These are phyloP conservation scores for Mitragyna speciosa DNA, from an alignment of 257 asterid species.

Conservation along the genomic window DNA sequence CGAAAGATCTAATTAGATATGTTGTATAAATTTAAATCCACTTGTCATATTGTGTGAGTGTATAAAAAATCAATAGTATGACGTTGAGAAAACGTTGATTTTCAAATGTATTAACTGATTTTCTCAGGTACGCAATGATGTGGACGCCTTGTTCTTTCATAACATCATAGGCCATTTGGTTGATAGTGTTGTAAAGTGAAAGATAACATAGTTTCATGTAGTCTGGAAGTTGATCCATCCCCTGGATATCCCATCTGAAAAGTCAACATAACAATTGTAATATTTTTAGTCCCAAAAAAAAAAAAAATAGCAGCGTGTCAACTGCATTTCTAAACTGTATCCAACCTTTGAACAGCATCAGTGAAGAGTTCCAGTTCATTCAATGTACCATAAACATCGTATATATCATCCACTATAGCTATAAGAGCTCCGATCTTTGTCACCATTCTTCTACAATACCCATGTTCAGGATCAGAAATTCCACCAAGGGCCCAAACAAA, in stretches of 20 bases:
- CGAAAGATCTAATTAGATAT: too few relatives aligned
- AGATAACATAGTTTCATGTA: conserved; percentile 29
- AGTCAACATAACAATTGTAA: background rate
- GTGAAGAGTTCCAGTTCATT: conserved; percentile 10
- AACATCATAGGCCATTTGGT: conserved; percentile 23
- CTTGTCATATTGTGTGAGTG: too few relatives aligned
- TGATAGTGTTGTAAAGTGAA: conserved; percentile 4
- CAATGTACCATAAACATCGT: conserved; percentile 1
- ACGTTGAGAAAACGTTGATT: too few relatives aligned
- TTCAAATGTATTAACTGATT: background rate
- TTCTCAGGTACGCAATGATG: conserved; percentile 16
- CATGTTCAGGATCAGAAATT: background rate
- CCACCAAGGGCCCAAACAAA: conserved; percentile 5
- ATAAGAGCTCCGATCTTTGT: background rate
- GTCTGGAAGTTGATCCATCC: conserved; percentile 16
- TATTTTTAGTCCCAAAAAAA: background rate
- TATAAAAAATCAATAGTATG: too few relatives aligned
- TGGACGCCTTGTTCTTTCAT: conserved; percentile 2
- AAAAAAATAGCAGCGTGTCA: background rate
- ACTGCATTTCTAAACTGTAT: background rate
- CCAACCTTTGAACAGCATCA: conserved; percentile 3
- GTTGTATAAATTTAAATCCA: too few relatives aligned
- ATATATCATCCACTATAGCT: conserved; percentile 2
- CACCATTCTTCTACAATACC: conserved; percentile 1
- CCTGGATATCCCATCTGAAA: conserved; percentile 28